Base-by-base conservation (phyloP, 108 stramenopile genomes). In the Skeletonema menzelii region DNA sequence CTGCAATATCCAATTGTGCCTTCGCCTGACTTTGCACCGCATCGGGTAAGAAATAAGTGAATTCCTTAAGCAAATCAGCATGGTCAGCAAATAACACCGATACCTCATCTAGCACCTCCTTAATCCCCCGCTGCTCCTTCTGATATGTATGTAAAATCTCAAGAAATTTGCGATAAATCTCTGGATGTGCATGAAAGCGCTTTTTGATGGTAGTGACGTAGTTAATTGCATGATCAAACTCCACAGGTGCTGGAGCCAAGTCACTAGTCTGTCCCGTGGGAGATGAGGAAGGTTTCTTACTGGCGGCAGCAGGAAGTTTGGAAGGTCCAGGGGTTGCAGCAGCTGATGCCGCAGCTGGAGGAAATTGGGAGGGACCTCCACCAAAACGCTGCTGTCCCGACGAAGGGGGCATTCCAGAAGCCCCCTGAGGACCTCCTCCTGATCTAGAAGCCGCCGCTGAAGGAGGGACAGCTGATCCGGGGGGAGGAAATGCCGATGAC, bases 101-200 rank as follows among this genome's bases (percentile, higher is more conserved):
- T 6, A 99, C 98, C 78, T 98, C 94, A 60, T 96, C 96, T 26
- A 97, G 78, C 20, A 98, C 99, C 55, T 98, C 97, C 65, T 98
- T 97, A 81, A 99, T 98, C 0, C 93, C 93, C n/a, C 96, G 92
- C 72, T 99, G 98, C 72, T 98, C 97, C 68, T 97, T 96, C 72
- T 99, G 98, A 79, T 99, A 99, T 8, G 96, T 97, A 86, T 99
- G 98, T 44, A 99, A 83, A 66, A 99, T 99, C 77, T 99, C 97
- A 12, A 99, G 88, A 80, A 99, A 99, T 65, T 97, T 87, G 70
- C 97, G 95, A 78, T 97, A 97, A 3, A 92, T 96, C 58, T 95
- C 95, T 8, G 98, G 97, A 56, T 98, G 93, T 67, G 85, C 82
- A 1, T 95, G 85, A 69, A 99, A 99, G 19, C 98, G 87, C 57